Base-by-base conservation (phyloP, 805 yeast species). In the Brettanomyces custersianus region DNA sequence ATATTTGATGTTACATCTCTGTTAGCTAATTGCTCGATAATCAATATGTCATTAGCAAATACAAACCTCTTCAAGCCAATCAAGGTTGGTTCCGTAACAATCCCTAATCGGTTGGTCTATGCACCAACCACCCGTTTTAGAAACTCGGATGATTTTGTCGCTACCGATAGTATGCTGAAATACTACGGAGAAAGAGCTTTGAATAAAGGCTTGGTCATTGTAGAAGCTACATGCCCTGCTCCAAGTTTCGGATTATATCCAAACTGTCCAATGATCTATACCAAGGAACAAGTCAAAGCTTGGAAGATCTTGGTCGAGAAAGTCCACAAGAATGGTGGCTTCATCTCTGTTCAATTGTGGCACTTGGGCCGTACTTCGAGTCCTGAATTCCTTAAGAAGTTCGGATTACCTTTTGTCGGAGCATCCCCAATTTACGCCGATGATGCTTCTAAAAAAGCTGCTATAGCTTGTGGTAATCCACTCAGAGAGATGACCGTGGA, bases 151-250 rank as follows among this genome's bases (percentile, higher is more conserved):
- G 67, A 62, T 20, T 59, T 55, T 39, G 60, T 62, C 25, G 72
- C 78, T 10, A 59, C 68, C 4, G 73, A 70, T 26, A 61, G 71
- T 39, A 60, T 66, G 41, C 49, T 56, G n/a, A 59, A 67, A 40
- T 76, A 78, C 53, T 80, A 80, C 48, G 60, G 51, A 19, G 73
- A 74, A 45, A 63, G 84, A 45, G 66, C 84, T 1, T 48, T 57
- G 32, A 55, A 58, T 38, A 70, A 72, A 13, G 68, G 82, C 13
- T 54, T 80, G 41, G 42, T 78, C 22, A 68, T 75, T 43, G 58
- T 79, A 7, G 87, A 80, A 51, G 85, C 76, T 11, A 68, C 80
- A 1, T 65, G 63, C 46, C 64, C 66, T n/a, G 57, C 73, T 11
- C 48, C 58, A 2, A 37, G 53, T 60, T 62, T 62, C 49, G 58